Percentiles rank a stretch among this genome's conserved stretches.
Evolutionary conservation across 1,139 yeast genomes (phyloP).

Genomic region (Pichia sp.): DNA sequence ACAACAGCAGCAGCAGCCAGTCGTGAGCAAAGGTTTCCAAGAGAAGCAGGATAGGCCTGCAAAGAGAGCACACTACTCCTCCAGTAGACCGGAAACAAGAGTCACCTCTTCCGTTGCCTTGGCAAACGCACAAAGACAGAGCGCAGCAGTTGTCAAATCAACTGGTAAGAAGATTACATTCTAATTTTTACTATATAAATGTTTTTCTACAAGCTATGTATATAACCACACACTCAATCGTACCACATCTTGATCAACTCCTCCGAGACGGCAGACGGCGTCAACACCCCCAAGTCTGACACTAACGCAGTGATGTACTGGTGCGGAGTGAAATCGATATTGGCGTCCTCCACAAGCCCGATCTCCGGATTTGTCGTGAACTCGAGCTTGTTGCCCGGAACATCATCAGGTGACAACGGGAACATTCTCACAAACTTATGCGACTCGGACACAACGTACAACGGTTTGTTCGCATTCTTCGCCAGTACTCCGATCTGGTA

Average conservation of each 20-base stretch:
- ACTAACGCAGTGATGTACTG: slow-evolving; percentile 92
- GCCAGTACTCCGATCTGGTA: slow-evolving; percentile 95
- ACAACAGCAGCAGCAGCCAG: slow-evolving; percentile 18
- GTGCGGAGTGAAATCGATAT: slow-evolving; percentile 90
- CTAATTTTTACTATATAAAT: slow-evolving; percentile 12
- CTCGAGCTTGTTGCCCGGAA: slow-evolving; percentile 49
- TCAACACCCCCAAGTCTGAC: slow-evolving; percentile 92
- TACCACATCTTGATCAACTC: slow-evolving; percentile 98
- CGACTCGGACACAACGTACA: slow-evolving; percentile 90
- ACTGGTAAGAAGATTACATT: slow-evolving; percentile 86
- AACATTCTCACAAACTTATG: slow-evolving; percentile 96
- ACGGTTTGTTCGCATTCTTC: slow-evolving; percentile 83
- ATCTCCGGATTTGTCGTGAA: slow-evolving; percentile 40
- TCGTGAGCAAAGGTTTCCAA: slow-evolving; percentile 24
- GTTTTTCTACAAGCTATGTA: not conserved
- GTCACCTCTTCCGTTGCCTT: slow-evolving; percentile 81
- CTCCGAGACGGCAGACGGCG: slow-evolving; percentile 97
- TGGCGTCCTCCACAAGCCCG: slow-evolving; percentile 29
- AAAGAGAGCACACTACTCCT: slow-evolving; percentile 14
- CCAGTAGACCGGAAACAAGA: slow-evolving; percentile 39
- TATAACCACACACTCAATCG: slow-evolving; percentile 44
- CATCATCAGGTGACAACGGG: slow-evolving; percentile 90
- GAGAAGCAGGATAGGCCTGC: slow-evolving; percentile 21
- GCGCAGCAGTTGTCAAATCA: slow-evolving; percentile 84
- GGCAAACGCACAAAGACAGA: slow-evolving; percentile 85